Evolutionary conservation across 2,329 filamentous ascomycete genomes (phyloP).

Genomic region (Apiospora marii): DNA sequence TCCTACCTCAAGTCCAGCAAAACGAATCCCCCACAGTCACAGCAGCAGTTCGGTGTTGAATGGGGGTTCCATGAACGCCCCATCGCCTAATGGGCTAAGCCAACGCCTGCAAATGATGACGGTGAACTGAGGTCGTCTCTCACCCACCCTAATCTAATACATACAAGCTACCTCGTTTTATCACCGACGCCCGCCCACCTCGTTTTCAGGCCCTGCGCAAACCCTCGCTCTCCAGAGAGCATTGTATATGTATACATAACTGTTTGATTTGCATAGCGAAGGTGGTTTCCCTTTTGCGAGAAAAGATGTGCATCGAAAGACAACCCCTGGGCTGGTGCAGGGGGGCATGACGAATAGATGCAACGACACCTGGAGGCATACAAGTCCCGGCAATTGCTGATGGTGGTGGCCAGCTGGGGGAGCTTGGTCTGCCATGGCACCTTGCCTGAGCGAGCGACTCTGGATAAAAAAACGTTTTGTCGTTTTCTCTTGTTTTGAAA

Average conservation of each 20-base stretch:
- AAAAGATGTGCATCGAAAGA: conserved; percentile 19
- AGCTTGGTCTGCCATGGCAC: neutral
- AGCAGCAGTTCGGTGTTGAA: conserved; percentile 62
- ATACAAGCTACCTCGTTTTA: neutral
- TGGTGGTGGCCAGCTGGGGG: neutral
- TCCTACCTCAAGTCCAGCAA: conserved; percentile 63
- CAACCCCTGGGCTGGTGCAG: neutral
- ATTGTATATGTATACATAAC: conserved; percentile 44
- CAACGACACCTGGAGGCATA: neutral
- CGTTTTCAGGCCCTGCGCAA: conserved; percentile 19
- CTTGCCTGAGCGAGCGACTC: conserved; percentile 13
- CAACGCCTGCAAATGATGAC: conserved; percentile 72
- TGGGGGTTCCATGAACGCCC: conserved; percentile 58
- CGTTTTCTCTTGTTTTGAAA: conserved; percentile 13
- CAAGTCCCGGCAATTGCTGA: neutral
- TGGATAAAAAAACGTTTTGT: conserved; percentile 18
- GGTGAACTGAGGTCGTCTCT: conserved; percentile 55
- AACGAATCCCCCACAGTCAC: conserved; percentile 58
- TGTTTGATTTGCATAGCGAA: conserved; percentile 50
- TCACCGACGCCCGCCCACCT: conserved; percentile 19
- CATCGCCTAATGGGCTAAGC: conserved; percentile 58
- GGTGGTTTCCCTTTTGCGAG: conserved; percentile 35
- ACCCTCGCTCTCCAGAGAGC: conserved; percentile 27
- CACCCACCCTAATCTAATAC: neutral
- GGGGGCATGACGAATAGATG: neutral